Percentiles rank a stretch among this genome's conserved stretches.
These are phyloP conservation scores for Wickerhamiella parazyma DNA, from an alignment of 805 yeast species.

Conservation along the genomic window DNA sequence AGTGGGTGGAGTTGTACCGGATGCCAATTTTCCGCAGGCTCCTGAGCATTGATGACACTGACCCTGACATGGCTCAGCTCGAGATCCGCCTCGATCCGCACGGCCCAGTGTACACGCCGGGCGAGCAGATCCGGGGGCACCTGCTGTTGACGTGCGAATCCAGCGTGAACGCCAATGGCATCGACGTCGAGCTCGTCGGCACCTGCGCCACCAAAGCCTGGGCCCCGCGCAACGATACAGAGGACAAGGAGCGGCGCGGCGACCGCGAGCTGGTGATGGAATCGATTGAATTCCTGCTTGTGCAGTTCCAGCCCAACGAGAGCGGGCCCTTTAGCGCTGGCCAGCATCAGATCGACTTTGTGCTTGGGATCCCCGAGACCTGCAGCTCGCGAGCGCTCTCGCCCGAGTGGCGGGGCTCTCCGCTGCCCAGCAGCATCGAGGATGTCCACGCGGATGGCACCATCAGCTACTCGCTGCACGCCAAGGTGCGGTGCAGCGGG, in stretches of 20 bases:
- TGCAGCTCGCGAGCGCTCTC: not conserved
- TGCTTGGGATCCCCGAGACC: not conserved
- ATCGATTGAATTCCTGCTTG: not conserved
- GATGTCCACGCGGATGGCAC: not conserved
- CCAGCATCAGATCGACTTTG: constrained; percentile 1
- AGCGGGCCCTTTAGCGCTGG: not conserved
- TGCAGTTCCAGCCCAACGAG: not conserved
- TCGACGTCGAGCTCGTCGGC: not conserved
- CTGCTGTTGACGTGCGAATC: not conserved
- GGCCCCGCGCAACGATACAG: not conserved
- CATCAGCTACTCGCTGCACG: constrained; percentile 1
- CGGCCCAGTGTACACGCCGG: not conserved
- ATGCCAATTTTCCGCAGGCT: not conserved
- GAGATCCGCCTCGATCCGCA: not conserved
- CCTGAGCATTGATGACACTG: not conserved
- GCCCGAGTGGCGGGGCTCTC: not conserved
- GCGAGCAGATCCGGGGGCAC: not conserved
- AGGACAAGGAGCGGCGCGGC: not conserved
- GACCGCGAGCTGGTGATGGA: not conserved
- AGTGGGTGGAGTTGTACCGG: constrained; percentile 55
- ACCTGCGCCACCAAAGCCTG: not conserved
- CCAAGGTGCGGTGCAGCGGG: not conserved
- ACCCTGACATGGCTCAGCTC: not conserved
- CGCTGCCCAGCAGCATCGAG: not conserved
- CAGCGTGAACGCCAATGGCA: not conserved